Evolutionary conservation across 2,329 filamentous ascomycete species (phyloP).

Genomic region (Ceratocystis cubensis): DNA sequence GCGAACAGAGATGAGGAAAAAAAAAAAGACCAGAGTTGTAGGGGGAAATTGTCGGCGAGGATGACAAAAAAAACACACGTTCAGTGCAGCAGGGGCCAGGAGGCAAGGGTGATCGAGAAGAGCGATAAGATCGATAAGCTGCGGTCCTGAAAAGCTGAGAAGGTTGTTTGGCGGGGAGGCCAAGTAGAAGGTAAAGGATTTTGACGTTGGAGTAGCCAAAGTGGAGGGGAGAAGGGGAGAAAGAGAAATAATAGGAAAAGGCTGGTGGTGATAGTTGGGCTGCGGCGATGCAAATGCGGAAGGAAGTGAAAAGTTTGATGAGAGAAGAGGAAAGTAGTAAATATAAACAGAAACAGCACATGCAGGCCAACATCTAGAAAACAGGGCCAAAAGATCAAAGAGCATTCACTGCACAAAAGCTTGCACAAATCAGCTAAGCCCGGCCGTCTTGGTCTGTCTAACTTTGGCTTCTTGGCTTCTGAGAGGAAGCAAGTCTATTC

Average conservation of each 20-base stretch:
- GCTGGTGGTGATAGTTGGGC: not conserved
- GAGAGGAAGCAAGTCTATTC: not conserved
- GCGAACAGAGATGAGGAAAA: conserved; percentile 11
- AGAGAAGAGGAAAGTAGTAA: not conserved
- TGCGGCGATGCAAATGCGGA: not conserved
- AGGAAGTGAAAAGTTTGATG: not conserved
- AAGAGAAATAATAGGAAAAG: not conserved
- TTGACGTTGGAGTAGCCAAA: not conserved
- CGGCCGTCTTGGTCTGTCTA: not conserved
- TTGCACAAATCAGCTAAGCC: not conserved
- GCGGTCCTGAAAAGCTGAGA: not conserved
- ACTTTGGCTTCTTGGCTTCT: not conserved
- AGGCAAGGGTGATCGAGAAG: not conserved
- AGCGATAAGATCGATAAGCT: conserved; percentile 8
- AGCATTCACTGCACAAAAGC: not conserved
- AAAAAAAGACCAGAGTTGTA: conserved; percentile 4
- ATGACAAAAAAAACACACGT: not conserved
- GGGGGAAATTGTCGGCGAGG: not conserved
- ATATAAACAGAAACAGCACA: not conserved
- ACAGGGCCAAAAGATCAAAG: not conserved
- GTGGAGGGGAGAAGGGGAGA: not conserved
- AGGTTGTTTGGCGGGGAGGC: not conserved
- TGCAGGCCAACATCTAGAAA: not conserved
- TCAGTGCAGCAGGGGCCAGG: not conserved
- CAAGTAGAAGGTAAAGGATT: not conserved